Conservation (phyloP, 2,329 filamentous ascomycete genomes). For the Diaporthe ilicicola region DNA sequence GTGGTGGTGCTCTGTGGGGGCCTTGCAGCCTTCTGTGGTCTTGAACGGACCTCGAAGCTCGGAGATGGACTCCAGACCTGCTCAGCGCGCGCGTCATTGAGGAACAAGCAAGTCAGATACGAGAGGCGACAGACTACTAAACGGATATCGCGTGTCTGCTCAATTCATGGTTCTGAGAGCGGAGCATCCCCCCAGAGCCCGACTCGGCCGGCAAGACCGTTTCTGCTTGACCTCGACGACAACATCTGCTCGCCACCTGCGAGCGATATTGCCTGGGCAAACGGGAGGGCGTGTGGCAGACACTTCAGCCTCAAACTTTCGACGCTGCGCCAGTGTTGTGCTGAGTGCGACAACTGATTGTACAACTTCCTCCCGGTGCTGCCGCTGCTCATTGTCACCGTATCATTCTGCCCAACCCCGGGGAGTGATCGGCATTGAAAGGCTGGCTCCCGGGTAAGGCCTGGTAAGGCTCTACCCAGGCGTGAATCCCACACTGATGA, state of each 20-base stretch:
- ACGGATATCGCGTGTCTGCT: neutral
- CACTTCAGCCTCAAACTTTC: neutral
- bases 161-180: neutral
- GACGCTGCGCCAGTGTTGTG: neutral
- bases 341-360: neutral
- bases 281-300: neutral
- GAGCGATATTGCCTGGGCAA: neutral
- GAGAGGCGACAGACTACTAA: neutral
- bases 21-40: neutral
- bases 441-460: conserved; percentile 11
- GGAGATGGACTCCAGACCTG: neutral
- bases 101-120: neutral
- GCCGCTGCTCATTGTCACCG: neutral
- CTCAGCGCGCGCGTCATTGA: neutral
- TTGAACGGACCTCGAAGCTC: neutral
- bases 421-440: conserved; percentile 3
- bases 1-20: conserved; percentile 2
- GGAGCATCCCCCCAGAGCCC: neutral
- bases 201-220: neutral
- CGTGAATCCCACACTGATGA: neutral
- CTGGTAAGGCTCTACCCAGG: neutral
- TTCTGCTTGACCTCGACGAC: neutral
- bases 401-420: conserved; percentile 1
- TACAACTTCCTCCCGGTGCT: neutral
- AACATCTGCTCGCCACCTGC: neutral